Base-by-base conservation (phyloP, 2,329 filamentous ascomycete genomes). In the Epichloe festucae region DNA sequence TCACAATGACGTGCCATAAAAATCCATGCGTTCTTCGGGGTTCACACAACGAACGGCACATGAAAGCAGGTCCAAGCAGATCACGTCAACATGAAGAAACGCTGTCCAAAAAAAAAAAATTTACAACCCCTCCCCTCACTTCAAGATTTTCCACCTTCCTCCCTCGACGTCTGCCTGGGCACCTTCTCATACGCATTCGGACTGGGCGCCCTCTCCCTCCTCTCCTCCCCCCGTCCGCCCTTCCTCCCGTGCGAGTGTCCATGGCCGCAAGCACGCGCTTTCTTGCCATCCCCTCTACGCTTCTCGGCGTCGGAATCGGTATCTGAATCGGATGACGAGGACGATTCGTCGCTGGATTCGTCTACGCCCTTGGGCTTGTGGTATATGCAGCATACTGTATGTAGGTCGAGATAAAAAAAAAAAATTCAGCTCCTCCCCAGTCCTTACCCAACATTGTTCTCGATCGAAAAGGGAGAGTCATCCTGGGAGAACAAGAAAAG, bases 301-400 rank as follows among this genome's bases (percentile, higher is more conserved):
- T 23, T 59, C 53, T 7, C 56, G 58, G 36, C 43, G 38, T 34
- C 21, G 2, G 34, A 38, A 17, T 36, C 44, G 17, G 44, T 34
- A 11, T 36, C 44, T 34, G 35, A 21, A 8, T 59, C 57, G 21
- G 58, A 58, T 40, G 74, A 82, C 1, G 57, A 77, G 0, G 74
- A 79, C 3, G 78, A 81, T 48, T 84, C 81, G 57, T 82, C 80
- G 58, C 84, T 89, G 35, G 87, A 93, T 66, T 97, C 91, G 65
- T 86, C 89, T 4, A 89, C 82, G 11, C 76, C 79, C 58, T 85
- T 86, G 6, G 89, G 84, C 54, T 86, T 86, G 71, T 96, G 91
- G 71, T 96, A 98, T 67, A 98, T 98, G 68, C 93, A 98, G 77
- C 93, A 98, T n/a, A 97, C 93, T 95, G 55, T 15, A 31, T 6